phyloP scores from a whole-genome alignment of 2,329 filamentous ascomycete genomes.

The Thermoascus crustaceus region DNA sequence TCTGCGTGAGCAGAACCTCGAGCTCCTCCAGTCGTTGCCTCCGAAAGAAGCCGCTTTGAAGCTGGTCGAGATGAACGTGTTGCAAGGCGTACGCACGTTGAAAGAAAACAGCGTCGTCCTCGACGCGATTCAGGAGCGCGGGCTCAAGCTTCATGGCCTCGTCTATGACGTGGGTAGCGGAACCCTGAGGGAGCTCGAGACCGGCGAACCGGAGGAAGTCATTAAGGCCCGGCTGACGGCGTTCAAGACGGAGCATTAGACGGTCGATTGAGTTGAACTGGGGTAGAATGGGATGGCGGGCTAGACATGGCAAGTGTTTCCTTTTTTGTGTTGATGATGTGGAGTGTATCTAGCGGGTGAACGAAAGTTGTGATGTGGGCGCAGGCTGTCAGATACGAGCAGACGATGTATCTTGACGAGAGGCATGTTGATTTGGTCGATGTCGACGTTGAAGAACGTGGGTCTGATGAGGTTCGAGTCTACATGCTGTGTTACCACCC shows the following conservation, averaged over 20 bases:
- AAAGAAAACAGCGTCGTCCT: slow-evolving; percentile 61
- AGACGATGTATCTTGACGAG: too few relatives aligned
- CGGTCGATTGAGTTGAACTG: background rate
- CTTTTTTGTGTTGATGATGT: too few relatives aligned
- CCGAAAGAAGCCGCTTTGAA: slow-evolving; percentile 47
- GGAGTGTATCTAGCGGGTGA: too few relatives aligned
- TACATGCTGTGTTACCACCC: too few relatives aligned
- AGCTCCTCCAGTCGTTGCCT: slow-evolving; percentile 41
- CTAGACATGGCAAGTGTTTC: too few relatives aligned
- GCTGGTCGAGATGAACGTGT: slow-evolving; percentile 70
- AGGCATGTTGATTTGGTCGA: too few relatives aligned
- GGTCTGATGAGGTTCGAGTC: too few relatives aligned
- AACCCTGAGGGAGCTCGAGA: slow-evolving; percentile 46
- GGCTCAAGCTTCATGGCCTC: slow-evolving; percentile 67
- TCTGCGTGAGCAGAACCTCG: slow-evolving; percentile 46
- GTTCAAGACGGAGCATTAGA: slow-evolving; percentile 28
- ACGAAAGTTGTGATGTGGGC: too few relatives aligned
- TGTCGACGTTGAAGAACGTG: too few relatives aligned
- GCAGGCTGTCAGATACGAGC: too few relatives aligned
- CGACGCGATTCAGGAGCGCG: slow-evolving; percentile 62
- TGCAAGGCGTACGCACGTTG: slow-evolving; percentile 57
- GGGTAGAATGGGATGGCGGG: too few relatives aligned
- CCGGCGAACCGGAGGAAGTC: slow-evolving; percentile 32
- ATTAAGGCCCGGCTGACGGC: slow-evolving; percentile 31
- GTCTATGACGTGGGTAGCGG: slow-evolving; percentile 60